A percentile compares a stretch with the other conserved stretches of the same genome.
phyloP scores from a whole-genome alignment of 257 asterid genomes.

The Ophiorrhiza pumila region DNA sequence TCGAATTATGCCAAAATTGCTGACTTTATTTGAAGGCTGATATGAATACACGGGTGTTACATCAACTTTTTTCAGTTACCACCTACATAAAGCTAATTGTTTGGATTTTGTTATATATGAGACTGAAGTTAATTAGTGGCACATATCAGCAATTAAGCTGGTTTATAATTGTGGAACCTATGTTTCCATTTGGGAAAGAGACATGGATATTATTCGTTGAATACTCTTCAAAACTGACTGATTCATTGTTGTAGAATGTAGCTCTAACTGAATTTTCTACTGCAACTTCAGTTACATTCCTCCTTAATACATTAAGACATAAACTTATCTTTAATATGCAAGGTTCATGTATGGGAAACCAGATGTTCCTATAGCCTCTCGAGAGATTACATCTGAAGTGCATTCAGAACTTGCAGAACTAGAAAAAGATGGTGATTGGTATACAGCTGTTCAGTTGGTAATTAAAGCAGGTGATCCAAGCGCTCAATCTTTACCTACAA shows the following conservation, averaged over 20 bases:
- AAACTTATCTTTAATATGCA: conserved; percentile 24
- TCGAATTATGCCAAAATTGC: background rate
- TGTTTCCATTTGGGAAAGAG: background rate
- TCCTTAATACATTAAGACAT: background rate
- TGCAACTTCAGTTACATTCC: background rate
- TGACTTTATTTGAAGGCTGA: background rate
- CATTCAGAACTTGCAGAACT: conserved; percentile 62
- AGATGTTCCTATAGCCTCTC: conserved; percentile 83
- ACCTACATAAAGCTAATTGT: background rate
- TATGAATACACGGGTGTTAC: background rate
- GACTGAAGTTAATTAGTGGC: background rate
- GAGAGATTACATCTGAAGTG: conserved; percentile 62
- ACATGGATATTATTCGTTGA: background rate
- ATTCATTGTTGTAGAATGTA: background rate
- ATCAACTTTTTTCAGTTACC: background rate
- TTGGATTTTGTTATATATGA: background rate
- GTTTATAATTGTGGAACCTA: background rate
- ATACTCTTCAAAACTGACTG: background rate
- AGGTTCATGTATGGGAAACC: conserved; percentile 98
- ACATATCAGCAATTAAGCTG: background rate
- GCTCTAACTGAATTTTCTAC: background rate
- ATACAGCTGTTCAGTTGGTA: conserved; percentile 66
- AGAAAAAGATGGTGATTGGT: conserved; percentile 72
- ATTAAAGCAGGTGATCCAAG: conserved; percentile 81
- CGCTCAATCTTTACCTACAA: conserved; percentile 59